Conservation (phyloP, 1,139 yeast genomes). For the Debaryomycetaceae sp. region DNA sequence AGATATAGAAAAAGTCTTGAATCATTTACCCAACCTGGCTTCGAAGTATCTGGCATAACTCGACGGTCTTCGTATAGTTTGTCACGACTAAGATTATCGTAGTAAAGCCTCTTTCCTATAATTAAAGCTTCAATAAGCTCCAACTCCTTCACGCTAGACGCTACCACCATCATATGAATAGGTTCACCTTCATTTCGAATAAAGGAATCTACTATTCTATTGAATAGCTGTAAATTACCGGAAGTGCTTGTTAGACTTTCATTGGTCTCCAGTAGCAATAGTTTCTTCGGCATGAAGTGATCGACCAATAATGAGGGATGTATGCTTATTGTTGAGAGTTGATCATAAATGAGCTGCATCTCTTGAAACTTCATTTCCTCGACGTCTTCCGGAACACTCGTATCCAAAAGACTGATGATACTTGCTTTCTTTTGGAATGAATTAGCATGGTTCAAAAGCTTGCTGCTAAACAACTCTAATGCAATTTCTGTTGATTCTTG, state of each 20-base stretch:
- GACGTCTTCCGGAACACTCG: constrained; percentile 10
- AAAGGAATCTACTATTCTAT: constrained; percentile 42
- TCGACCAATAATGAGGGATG: constrained; percentile 72
- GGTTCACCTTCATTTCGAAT: constrained; percentile 13
- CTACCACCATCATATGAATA: constrained; percentile 48
- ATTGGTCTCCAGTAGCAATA: constrained; percentile 61
- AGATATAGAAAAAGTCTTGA: constrained; percentile 21
- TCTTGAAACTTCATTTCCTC: constrained; percentile 9
- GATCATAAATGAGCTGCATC: constrained; percentile 42
- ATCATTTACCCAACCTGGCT: constrained; percentile 1
- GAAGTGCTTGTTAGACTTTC: constrained; percentile 51
- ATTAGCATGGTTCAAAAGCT: constrained; percentile 31
- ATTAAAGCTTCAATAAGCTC: constrained; percentile 67
- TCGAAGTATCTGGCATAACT: constrained; percentile 8
- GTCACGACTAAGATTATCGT: constrained; percentile 59
- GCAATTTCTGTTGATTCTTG: constrained; percentile 52
- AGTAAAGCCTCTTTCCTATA: constrained; percentile 56
- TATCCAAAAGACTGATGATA: constrained; percentile 35
- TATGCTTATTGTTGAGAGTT: constrained; percentile 47
- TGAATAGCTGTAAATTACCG: constrained; percentile 56
- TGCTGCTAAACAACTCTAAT: constrained; percentile 47
- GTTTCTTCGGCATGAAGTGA: constrained; percentile 69
- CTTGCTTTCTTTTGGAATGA: constrained; percentile 26
- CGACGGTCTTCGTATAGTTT: constrained; percentile 48
- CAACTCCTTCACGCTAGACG: constrained; percentile 61